Base-by-base conservation (phyloP, 1,139 yeast genomes). In the Candida mesenterica region DNA sequence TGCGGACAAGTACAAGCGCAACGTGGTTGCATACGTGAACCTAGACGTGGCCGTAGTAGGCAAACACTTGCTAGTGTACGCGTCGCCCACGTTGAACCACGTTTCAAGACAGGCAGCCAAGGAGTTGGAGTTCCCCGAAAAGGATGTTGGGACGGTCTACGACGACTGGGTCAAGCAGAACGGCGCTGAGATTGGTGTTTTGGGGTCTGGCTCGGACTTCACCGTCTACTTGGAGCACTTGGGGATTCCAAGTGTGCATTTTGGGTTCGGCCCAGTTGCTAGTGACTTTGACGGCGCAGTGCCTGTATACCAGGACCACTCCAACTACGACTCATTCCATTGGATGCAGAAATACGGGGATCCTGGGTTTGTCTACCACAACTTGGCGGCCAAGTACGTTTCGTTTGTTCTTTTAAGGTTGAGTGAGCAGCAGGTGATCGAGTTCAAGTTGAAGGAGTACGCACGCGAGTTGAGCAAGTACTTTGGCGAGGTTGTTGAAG, bases 281-380 rank as follows among this genome's bases (percentile, higher is more conserved):
- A 53, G 49, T 1, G 72, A 74, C 28, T 19, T 6, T 50, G 29
- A 62, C 43, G 55, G 49, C 1, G 73, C 74, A 30, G 22, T 6
- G 9, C 70, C 77, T 5, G 61, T 78, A 8, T 70, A 72, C 43
- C 84, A 78, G 42, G 61, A 65, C 38, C 81, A 81, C 52, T 80
- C 89, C 6, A 69, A 68, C 37, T 79, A 68, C 49, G 88, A 82
- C 49, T 71, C 82, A 5, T 62, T 63, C 36, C 55, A 70, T 38
- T 80, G 85, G 82, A 62, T 81, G 59, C 61, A 68, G 22, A 58
- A 61, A n/a, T 68, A 59, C 48, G 72, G 75, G 13, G 90, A 82
- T 51, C 72, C 76, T 10, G 74, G 69, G 0, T 76, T 73, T 43
- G 63, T 65, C 15, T 62, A 61, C 39, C 89, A 82, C 45, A 75